These are phyloP conservation scores for Cyclotella atomus DNA, from an alignment of 108 stramenopile genomes.

Conservation along the genomic window DNA sequence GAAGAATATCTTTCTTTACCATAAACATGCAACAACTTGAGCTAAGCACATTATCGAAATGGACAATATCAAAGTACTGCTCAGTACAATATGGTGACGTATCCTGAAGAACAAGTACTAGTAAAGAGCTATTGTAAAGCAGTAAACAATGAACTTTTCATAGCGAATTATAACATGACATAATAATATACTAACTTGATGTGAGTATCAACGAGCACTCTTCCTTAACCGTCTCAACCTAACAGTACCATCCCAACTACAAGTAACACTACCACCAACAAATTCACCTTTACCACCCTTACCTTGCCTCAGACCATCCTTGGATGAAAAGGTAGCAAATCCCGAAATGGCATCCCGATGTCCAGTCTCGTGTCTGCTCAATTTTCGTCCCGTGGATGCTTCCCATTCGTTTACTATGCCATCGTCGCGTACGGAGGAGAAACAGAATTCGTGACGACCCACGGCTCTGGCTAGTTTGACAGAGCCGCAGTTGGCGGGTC, in stretches of 20 bases:
- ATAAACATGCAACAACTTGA: no score
- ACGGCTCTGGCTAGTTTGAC: constrained; percentile 34
- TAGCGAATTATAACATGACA: neutral
- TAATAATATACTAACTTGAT: neutral
- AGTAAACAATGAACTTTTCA: neutral
- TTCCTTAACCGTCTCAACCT: constrained; percentile 57
- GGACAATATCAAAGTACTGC: no score
- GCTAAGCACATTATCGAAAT: no score
- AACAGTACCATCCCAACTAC: constrained; percentile 89
- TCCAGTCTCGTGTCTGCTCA: constrained; percentile 55
- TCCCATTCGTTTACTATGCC: constrained; percentile 85
- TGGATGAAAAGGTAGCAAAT: constrained; percentile 48
- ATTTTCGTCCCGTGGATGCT: constrained; percentile 55
- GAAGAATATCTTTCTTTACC: no score
- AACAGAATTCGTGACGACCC: constrained; percentile 52
- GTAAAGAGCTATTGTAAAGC: no score
- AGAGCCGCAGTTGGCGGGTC: constrained; percentile 41
- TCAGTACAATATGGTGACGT: no score
- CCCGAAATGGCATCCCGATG: constrained; percentile 71
- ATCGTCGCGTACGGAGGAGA: constrained; percentile 70
- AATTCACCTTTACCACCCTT: constrained; percentile 20
- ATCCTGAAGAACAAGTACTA: no score
- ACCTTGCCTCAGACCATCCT: constrained; percentile 24
- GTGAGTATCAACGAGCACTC: neutral
- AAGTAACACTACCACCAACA: constrained; percentile 66